phyloP scores from a whole-genome alignment of 139 green algal genomes.

The Haematococcus sp. region DNA sequence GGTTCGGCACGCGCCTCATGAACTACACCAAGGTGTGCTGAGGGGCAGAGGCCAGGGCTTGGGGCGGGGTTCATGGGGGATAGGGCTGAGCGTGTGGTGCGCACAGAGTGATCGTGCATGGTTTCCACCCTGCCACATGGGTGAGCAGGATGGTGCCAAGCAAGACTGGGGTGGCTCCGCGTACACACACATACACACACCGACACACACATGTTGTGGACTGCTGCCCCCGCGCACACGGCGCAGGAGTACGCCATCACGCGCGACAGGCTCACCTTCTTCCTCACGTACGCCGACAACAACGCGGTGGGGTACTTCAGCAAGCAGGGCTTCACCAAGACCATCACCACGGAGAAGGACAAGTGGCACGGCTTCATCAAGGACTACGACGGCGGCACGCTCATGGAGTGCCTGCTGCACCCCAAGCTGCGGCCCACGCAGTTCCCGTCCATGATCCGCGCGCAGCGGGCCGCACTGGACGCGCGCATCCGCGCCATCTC shows the following conservation, averaged over 20 bases:
- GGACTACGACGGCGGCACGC: constrained; percentile 98
- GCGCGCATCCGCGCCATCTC: constrained; percentile 58
- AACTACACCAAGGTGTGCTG: constrained; percentile 82
- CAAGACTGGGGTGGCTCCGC: not conserved
- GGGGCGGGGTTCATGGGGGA: no score
- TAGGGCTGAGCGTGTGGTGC: no score
- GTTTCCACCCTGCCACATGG: no score
- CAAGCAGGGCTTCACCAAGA: constrained; percentile 95
- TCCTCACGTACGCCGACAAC: constrained; percentile 99
- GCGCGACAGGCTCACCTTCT: constrained; percentile 77
- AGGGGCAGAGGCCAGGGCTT: not conserved
- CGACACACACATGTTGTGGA: no score
- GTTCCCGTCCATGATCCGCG: constrained; percentile 31
- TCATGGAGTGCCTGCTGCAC: constrained; percentile 95
- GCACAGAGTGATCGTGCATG: no score
- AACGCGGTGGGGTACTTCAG: constrained; percentile 97
- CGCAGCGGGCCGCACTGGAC: constrained; percentile 48
- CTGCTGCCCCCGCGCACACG: no score
- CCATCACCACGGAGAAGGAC: constrained; percentile 70
- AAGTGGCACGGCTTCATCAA: constrained; percentile 94
- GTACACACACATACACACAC: not conserved
- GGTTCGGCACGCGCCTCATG: constrained; percentile 81
- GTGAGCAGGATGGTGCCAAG: no score
- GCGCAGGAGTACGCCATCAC: constrained; percentile 78
- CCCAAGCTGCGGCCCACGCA: constrained; percentile 66